These are phyloP conservation scores for Opeltia flavorubescens DNA, from an alignment of 495 filamentous ascomycete genomes.

Conservation along the genomic window DNA sequence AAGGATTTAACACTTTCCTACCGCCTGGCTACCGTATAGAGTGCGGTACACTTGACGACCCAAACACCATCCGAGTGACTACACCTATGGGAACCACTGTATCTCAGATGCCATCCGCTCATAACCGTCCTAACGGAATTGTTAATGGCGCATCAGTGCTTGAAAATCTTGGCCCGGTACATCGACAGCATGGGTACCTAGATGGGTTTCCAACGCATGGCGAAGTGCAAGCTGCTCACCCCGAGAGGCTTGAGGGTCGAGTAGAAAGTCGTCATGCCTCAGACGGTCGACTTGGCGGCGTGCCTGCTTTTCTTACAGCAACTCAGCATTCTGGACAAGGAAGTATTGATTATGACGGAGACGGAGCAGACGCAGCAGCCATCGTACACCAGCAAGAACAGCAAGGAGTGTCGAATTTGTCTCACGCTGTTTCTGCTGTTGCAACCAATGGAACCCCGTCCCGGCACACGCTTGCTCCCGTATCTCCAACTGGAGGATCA, in stretches of 20 bases:
- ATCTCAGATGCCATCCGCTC: constrained; percentile 16
- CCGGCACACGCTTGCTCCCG: constrained; percentile 28
- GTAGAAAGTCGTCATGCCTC: constrained; percentile 21
- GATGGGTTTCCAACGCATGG: constrained; percentile 13
- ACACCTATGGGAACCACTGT: constrained; percentile 73
- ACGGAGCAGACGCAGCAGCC: constrained; percentile 35
- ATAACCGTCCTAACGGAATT: constrained; percentile 8
- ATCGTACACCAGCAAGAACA: constrained; percentile 65
- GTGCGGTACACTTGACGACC: constrained; percentile 80
- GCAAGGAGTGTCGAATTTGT: constrained; percentile 63
- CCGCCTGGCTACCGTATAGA: constrained; percentile 97
- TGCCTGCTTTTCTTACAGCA: constrained; percentile 10
- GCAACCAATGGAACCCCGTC: constrained; percentile 32
- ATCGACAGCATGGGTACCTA: constrained; percentile 10
- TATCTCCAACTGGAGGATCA: constrained; percentile 25
- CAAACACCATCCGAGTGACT: constrained; percentile 90
- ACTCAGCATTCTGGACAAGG: constrained; percentile 9
- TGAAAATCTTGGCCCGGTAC: constrained; percentile 2
- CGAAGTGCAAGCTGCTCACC: constrained; percentile 11
- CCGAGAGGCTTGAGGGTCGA: constrained; percentile 18
- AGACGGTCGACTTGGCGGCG: constrained; percentile 9
- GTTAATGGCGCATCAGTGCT: constrained; percentile 6
- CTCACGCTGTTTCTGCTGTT: constrained; percentile 55
- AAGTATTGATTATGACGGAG: constrained; percentile 22
- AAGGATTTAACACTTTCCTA: constrained; percentile 97